Evolutionary conservation across 148 eudicot species (phyloP).

Genomic region (Nyssa sinensis): DNA sequence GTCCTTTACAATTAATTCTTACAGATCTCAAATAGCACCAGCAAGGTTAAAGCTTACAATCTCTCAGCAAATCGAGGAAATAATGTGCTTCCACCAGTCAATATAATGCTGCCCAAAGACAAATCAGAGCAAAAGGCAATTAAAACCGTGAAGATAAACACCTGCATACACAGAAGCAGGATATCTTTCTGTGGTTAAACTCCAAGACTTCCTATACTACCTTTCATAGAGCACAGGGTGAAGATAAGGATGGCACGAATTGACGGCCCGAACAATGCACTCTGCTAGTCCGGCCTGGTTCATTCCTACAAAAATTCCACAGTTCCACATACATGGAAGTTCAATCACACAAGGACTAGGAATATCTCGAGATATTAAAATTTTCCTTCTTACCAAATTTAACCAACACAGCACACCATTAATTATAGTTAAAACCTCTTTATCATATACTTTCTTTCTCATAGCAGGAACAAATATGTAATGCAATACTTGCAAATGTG

Average conservation of each 20-base stretch:
- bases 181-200: background rate
- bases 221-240: constrained; percentile 96
- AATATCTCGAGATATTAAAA: background rate
- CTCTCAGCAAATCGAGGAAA: constrained; percentile 92
- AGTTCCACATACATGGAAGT: background rate
- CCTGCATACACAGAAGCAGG: background rate
- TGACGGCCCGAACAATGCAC: constrained; percentile 88
- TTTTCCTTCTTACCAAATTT: background rate
- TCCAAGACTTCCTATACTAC: constrained; percentile 25
- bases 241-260: constrained; percentile 86
- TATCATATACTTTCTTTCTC: background rate
- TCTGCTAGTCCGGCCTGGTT: constrained; percentile 91
- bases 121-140: constrained; percentile 4
- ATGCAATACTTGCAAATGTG: background rate
- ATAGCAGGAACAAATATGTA: background rate
- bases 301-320: constrained; percentile 36
- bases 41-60: constrained; percentile 58
- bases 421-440: background rate
- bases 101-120: constrained; percentile 64
- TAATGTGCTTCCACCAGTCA: constrained; percentile 93
- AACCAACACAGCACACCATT: background rate
- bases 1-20: background rate
- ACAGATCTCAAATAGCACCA: background rate
- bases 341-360: background rate
- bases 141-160: background rate